Evolutionary conservation across 371 early-diverging fungal species (phyloP).

Genomic region (Mortierella sp.): DNA sequence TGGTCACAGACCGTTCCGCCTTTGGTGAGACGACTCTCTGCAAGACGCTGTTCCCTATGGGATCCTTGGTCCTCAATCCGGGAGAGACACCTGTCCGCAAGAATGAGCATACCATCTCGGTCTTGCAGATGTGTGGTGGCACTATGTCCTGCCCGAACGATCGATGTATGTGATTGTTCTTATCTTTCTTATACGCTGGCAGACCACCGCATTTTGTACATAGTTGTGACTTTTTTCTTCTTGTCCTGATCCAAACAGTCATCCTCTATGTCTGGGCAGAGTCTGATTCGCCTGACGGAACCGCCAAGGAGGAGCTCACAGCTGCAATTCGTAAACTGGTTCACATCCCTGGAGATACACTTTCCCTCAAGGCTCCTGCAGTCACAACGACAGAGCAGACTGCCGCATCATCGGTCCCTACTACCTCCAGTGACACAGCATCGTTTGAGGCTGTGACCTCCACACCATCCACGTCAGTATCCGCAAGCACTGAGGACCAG

Average conservation of each 20-base stretch:
- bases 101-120: constrained; percentile 60
- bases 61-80: constrained; percentile 56
- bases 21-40: constrained; percentile 57
- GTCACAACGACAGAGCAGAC: too few species aligned
- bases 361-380: constrained; percentile 38
- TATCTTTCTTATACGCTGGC: too few species aligned
- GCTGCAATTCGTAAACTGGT: constrained; percentile 52
- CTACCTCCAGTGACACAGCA: neutral
- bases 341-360: constrained; percentile 44
- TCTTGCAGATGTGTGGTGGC: constrained; percentile 68
- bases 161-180: constrained; percentile 62
- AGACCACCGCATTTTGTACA: neutral
- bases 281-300: constrained; percentile 33
- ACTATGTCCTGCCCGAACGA: constrained; percentile 72
- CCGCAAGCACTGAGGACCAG: constrained; percentile 12
- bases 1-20: constrained; percentile 61
- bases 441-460: neutral
- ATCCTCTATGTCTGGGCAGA: constrained; percentile 42
- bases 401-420: neutral
- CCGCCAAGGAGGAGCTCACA: constrained; percentile 40
- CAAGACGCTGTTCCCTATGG: constrained; percentile 69
- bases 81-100: constrained; percentile 53
- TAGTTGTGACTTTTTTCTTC: neutral
- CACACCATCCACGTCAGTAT: neutral
- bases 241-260: constrained; percentile 2